Base-by-base conservation (phyloP, 1,284 basidiomycete species). In the Apiotrichum sp. region DNA sequence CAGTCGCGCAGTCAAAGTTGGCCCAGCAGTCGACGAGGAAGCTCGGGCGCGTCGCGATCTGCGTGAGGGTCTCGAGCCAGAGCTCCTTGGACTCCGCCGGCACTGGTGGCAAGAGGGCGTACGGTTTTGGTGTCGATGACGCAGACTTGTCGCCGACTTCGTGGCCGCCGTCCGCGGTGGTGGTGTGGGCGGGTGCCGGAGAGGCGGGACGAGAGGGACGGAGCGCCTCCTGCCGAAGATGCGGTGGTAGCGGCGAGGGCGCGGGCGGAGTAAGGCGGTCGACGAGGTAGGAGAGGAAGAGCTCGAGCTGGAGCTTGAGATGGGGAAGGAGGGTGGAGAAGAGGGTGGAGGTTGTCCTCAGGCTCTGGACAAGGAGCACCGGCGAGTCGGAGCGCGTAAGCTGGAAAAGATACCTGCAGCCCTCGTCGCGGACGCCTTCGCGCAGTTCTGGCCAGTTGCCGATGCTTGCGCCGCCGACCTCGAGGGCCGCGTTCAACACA, bases 1-100 rank as follows among this genome's bases (percentile, higher is more conserved):
- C 93, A 61, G 89, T 85, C 67, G 97, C 89, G 71, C 93, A 98
- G 73, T 99, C 96, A 74, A 96, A 98, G 74, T 98, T 98, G 57
- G 86, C 82, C 79, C 91, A 99, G 9, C 98, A 79, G 69, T 97
- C 91, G 47, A 96, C 90, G 86, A 97, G 91, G 76, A 95, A 93
- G 48, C 71, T 76, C 11, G 68, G 67, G 65, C 87, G 83, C 5
- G 86, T 81, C 34, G 87, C 86, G 49, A 97, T 84, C 58, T 91
- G 86, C 50, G 83, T 83, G 34, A 98, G 77, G 2, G 88, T 88
- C 75, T 98, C 96, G 57, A 98, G 79, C 68, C 97, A 85, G 56
- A 98, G 78, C 69, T 96, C 90, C 45, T 92, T 84, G 6, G 86
- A 89, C 76, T 96, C 91, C 33, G 88, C 89, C 34, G 84, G 84